These are phyloP conservation scores for Haplosporangium sp. DNA, from an alignment of 371 early-diverging fungal species.

Conservation along the genomic window DNA sequence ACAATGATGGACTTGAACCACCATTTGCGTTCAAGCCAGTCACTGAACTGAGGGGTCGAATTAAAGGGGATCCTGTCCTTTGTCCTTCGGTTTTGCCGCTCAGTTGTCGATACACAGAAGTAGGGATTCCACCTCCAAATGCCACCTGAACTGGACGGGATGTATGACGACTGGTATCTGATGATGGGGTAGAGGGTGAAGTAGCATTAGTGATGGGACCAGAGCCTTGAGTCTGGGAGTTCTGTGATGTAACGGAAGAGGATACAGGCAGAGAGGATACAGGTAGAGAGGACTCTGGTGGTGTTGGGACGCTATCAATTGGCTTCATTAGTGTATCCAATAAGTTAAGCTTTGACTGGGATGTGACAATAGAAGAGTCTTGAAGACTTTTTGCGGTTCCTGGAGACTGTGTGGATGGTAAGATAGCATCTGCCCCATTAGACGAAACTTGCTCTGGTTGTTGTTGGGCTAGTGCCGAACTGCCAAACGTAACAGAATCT, in stretches of 20 bases:
- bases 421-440: neutral
- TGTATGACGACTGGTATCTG: slow-evolving; percentile 28
- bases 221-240: slow-evolving; percentile 19
- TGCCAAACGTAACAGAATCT: slow-evolving; percentile 14
- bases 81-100: slow-evolving; percentile 64
- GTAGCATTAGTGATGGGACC: slow-evolving; percentile 22
- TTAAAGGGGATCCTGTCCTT: slow-evolving; percentile 40
- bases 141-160: slow-evolving; percentile 56
- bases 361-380: slow-evolving; percentile 56
- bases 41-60: slow-evolving; percentile 36
- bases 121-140: slow-evolving; percentile 74
- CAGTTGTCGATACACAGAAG: slow-evolving; percentile 75
- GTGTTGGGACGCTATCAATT: neutral
- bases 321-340: slow-evolving; percentile 12
- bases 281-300: slow-evolving; percentile 15
- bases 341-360: slow-evolving; percentile 35
- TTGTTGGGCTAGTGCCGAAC: neutral
- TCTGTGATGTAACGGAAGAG: slow-evolving; percentile 13
- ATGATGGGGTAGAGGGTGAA: slow-evolving; percentile 31
- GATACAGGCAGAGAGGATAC: slow-evolving; percentile 9
- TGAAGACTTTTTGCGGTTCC: slow-evolving; percentile 28
- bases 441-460: slow-evolving; percentile 3
- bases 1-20: slow-evolving; percentile 39
- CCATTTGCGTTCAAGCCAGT: slow-evolving; percentile 30
- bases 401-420: slow-evolving; percentile 1